Base-by-base conservation (phyloP, 768 basidiomycete species). In the Myochromella boudieri region DNA sequence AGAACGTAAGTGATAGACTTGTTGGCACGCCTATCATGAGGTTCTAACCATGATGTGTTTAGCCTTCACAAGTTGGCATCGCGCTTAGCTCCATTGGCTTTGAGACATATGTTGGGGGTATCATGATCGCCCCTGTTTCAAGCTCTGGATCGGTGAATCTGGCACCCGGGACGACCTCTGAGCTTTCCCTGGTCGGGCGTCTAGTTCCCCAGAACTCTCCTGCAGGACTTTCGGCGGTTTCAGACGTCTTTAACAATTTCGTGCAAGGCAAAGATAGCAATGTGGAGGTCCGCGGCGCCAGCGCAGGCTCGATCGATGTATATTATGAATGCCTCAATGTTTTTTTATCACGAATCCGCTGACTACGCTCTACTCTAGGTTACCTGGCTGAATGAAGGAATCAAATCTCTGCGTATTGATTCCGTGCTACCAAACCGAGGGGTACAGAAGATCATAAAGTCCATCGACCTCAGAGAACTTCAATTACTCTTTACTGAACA, bases 51-150 rank as follows among this genome's bases (percentile, higher is more conserved):
- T n/a, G n/a, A n/a, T n/a, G 3, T 41, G 44, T 2, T 18, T 12
- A 85, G 82, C 87, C 87, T 24, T 84, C 86, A 1, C 85, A 87
- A 73, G 84, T 89, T 29, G 87, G 87, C 21, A 79, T 89, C 10
- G 66, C 78, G 48, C 68, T 89, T 6, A 75, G 71, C 50, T 74
- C 76, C 3, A 74, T 89, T 42, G 74, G 73, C 0, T 89, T 89
- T 64, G 69, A 81, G 41, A 80, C 80, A 14, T 82, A 70, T 55
- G 71, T 75, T 26, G 70, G 71, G 21, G 67, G 71, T 22, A 67
- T 74, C 8, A 71, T 78, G 60, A 78, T 89, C 46, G 87, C 83
- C 2, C 75, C 81, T 2, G 82, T 81, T 9, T 52, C 74, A 2
- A 77, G 77, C 0, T 65, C 68, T 1, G 70, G 72, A 9, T 51